Percentiles rank a stretch among this genome's conserved stretches.
Evolutionary conservation across 2,329 filamentous ascomycete genomes (phyloP).

Genomic region (Colletotrichum truncatum): DNA sequence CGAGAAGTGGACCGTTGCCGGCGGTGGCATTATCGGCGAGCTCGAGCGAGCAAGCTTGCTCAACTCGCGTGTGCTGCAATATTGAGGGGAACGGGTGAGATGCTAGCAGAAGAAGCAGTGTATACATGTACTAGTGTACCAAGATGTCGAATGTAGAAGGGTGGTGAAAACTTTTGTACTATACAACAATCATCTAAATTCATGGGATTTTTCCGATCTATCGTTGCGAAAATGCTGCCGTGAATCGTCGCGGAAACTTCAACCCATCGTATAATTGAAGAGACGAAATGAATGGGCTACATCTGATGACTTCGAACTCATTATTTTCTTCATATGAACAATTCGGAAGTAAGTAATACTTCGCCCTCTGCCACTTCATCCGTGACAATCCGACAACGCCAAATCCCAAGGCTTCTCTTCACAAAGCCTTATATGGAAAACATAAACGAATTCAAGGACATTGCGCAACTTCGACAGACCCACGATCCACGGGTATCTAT

Average conservation of each 20-base stretch:
- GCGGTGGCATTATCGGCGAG: conserved; percentile 85
- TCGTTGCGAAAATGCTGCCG: background rate
- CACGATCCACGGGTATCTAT: background rate
- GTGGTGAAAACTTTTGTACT: conserved; percentile 12
- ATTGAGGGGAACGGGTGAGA: background rate
- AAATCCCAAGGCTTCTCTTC: background rate
- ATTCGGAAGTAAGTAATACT: background rate
- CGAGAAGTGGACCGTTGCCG: conserved; percentile 86
- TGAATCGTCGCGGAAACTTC: background rate
- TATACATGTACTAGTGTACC: conserved; percentile 23
- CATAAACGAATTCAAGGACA: background rate
- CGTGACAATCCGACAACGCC: conserved; percentile 8
- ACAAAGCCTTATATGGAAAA: conserved; percentile 1
- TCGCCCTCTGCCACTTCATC: background rate
- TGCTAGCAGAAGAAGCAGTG: background rate
- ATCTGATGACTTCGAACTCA: background rate
- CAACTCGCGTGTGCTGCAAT: conserved; percentile 51
- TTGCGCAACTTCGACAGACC: conserved; percentile 2
- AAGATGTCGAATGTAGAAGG: conserved; percentile 10
- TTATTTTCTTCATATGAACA: conserved; percentile 1
- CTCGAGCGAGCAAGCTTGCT: conserved; percentile 74
- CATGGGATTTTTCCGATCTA: background rate
- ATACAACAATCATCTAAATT: conserved; percentile 22
- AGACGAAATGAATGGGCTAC: background rate
- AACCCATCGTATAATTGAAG: background rate